phyloP scores from a whole-genome alignment of 73 alveolate species.

The Stentor coeruleus region DNA sequence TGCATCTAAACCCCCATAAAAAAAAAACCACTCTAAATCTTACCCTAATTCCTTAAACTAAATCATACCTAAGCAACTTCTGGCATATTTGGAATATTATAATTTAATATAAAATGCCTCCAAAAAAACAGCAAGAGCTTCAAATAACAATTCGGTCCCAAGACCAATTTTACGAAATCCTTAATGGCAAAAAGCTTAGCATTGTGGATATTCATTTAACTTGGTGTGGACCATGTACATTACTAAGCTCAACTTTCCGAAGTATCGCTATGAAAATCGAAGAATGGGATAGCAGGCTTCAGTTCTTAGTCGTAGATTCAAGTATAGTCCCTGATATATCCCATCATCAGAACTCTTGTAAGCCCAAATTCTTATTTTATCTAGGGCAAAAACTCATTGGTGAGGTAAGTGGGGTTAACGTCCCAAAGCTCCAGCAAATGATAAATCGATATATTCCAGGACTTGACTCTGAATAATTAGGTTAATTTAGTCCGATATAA shows the following conservation, averaged over 20 bases:
- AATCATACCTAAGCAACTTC: too few species aligned
- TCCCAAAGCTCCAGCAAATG: slow-evolving; percentile 26
- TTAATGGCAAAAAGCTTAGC: slow-evolving; percentile 28
- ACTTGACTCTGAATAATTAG: slow-evolving; percentile 19
- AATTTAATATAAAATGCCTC: slow-evolving; percentile 18
- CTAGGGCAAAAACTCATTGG: slow-evolving; percentile 7
- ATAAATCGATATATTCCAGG: slow-evolving; percentile 16
- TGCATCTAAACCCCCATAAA: too few species aligned
- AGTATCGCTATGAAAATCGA: slow-evolving; percentile 45
- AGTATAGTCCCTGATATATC: background rate
- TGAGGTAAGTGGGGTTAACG: slow-evolving; percentile 19
- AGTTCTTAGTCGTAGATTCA: slow-evolving; percentile 28
- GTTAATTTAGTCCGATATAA: too few species aligned
- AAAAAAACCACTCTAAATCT: too few species aligned
- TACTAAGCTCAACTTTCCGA: slow-evolving; percentile 50
- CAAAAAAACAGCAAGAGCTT: slow-evolving; percentile 30
- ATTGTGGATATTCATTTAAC: slow-evolving; percentile 31
- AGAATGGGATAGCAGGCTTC: slow-evolving; percentile 49
- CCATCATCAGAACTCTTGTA: slow-evolving; percentile 12
- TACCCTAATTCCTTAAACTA: too few species aligned
- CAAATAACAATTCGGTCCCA: slow-evolving; percentile 9
- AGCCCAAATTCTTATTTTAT: slow-evolving; percentile 16
- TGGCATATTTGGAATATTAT: too few species aligned
- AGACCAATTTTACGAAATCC: slow-evolving; percentile 29
- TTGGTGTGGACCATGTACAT: slow-evolving; percentile 73